Percentiles rank a stretch among this genome's conserved stretches.
phyloP scores from a whole-genome alignment of 768 basidiomycete species.

The Pleurotus cornucopiae region DNA sequence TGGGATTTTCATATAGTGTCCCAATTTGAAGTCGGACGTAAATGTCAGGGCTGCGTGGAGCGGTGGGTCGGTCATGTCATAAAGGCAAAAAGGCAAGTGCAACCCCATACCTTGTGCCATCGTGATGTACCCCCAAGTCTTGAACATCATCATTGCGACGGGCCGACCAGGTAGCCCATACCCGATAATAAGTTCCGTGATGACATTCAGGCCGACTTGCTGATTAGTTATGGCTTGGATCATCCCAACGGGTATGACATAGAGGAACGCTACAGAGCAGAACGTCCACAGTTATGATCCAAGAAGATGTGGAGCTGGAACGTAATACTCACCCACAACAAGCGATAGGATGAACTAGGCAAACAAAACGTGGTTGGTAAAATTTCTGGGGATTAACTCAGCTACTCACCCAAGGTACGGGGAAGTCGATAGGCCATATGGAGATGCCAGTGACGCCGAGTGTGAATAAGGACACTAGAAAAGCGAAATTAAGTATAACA shows the following conservation, averaged over 20 bases:
- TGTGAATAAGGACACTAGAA: neutral
- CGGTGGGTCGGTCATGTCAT: neutral
- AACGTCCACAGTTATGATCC: neutral
- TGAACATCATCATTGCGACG: slow-evolving; percentile 83
- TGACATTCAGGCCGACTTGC: slow-evolving; percentile 63
- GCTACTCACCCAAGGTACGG: slow-evolving; percentile 12
- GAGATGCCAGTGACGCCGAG: slow-evolving; percentile 1
- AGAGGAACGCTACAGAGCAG: slow-evolving; percentile 41
- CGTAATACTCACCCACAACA: slow-evolving; percentile 1
- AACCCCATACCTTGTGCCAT: slow-evolving; percentile 45
- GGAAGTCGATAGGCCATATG: slow-evolving; percentile 5
- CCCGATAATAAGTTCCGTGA: slow-evolving; percentile 78
- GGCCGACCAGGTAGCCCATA: slow-evolving; percentile 75
- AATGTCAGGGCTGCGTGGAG: slow-evolving; percentile 53
- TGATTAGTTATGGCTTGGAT: slow-evolving; percentile 82
- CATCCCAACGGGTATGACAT: slow-evolving; percentile 73
- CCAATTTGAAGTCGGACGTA: slow-evolving; percentile 75
- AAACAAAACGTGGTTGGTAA: slow-evolving; percentile 15
- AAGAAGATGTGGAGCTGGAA: neutral
- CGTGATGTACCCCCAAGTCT: slow-evolving; percentile 75
- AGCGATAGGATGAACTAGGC: slow-evolving; percentile 5
- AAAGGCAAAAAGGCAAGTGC: neutral
- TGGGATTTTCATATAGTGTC: slow-evolving; percentile 75
- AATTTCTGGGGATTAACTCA: slow-evolving; percentile 2
- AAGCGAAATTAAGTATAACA: slow-evolving; percentile 15